phyloP scores from a whole-genome alignment of 441 rosid species.

The Adansonia grandidieri region DNA sequence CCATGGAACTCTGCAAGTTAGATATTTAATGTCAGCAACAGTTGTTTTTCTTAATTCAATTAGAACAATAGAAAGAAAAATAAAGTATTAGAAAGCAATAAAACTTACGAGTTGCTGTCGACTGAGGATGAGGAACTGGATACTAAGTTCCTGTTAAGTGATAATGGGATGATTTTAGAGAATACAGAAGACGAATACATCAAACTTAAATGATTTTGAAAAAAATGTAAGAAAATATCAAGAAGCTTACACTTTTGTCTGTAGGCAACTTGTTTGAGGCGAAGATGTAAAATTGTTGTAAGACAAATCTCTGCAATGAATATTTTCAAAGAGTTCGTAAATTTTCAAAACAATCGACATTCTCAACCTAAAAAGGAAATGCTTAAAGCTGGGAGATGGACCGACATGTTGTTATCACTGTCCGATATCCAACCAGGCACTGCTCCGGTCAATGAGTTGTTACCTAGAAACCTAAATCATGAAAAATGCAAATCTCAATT shows the following conservation, averaged over 20 bases:
- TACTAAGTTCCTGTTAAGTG: conserved; percentile 61
- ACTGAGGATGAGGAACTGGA: conserved; percentile 52
- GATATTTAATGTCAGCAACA: conserved; percentile 4
- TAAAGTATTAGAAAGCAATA: background rate
- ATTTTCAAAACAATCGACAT: background rate
- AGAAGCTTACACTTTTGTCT: conserved; percentile 51
- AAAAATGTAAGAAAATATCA: background rate
- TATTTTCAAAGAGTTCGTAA: conserved; percentile 2
- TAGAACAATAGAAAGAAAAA: background rate
- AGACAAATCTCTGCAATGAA: conserved; percentile 73
- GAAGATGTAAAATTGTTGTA: conserved; percentile 75
- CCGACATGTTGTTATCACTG: conserved; percentile 42
- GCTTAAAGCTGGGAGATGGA: background rate
- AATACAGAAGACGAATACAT: background rate
- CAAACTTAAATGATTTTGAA: conserved; percentile 6
- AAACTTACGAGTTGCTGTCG: conserved; percentile 58
- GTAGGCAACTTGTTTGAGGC: conserved; percentile 44
- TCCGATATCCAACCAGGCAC: conserved; percentile 52
- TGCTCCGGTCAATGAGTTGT: conserved; percentile 71
- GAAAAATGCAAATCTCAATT: conserved; percentile 16
- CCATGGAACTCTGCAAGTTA: conserved; percentile 59
- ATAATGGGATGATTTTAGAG: conserved; percentile 13
- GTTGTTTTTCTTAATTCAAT: background rate
- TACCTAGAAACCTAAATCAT: conserved; percentile 58
- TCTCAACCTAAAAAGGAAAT: background rate